Conservation (phyloP, 163 green algal species). For the Scenedesmus sp. region DNA sequence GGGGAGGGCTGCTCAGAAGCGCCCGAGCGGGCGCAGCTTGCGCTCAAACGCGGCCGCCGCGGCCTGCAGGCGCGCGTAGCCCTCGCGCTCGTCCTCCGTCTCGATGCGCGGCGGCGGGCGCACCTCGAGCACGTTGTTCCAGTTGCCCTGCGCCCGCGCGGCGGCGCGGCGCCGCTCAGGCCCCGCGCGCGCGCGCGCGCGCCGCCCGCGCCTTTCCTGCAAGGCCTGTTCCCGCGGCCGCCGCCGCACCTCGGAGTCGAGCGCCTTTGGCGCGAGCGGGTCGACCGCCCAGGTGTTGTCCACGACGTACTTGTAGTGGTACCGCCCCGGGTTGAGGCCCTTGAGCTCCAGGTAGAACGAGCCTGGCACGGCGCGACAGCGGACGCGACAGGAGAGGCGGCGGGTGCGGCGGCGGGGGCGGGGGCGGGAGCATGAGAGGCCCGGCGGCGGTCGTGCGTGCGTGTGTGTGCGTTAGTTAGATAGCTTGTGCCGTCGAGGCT, state of each 20-base stretch:
- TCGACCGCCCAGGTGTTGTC: constrained; percentile 71
- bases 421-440: constrained; percentile 1
- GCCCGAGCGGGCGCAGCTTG: too few species aligned
- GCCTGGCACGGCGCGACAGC: not conserved
- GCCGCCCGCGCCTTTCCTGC: too few species aligned
- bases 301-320: constrained; percentile 79
- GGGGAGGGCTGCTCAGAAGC: too few species aligned
- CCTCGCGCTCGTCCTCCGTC: constrained; percentile 23
- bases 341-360: constrained; percentile 61
- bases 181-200: constrained; percentile 49
- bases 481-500: too few species aligned
- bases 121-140: constrained; percentile 72
- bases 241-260: constrained; percentile 9
- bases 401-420: not conserved
- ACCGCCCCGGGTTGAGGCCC: constrained; percentile 59
- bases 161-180: too few species aligned
- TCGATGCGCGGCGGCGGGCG: constrained; percentile 32
- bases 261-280: constrained; percentile 43
- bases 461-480: too few species aligned
- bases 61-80: constrained; percentile 50
- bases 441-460: not conserved
- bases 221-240: too few species aligned
- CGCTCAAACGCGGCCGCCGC: constrained; percentile 47
- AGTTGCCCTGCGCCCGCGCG: constrained; percentile 54
- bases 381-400: not conserved